phyloP scores from a whole-genome alignment of 192 early-diverging fungal species.

The Coemansia sp. region DNA sequence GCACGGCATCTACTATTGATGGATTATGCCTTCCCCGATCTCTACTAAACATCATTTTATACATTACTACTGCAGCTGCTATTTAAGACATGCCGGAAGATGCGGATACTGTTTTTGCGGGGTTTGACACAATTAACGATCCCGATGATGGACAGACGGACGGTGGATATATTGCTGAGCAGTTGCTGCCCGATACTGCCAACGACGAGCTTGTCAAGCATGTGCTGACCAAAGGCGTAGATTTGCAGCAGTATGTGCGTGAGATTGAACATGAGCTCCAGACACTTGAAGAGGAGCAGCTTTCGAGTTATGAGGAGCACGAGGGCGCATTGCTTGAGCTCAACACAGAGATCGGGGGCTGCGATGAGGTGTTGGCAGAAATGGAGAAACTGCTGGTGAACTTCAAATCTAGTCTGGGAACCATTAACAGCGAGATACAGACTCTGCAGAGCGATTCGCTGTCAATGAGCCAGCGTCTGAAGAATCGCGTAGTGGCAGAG shows the following conservation, averaged over 20 bases:
- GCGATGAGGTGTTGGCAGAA: conserved; percentile 73
- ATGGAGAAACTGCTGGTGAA: conserved; percentile 85
- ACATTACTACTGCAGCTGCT: background rate
- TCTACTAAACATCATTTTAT: background rate
- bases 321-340: conserved; percentile 38
- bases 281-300: conserved; percentile 67
- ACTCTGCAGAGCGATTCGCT: conserved; percentile 80
- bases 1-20: background rate
- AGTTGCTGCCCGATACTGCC: conserved; percentile 60
- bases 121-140: conserved; percentile 42
- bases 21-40: background rate
- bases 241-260: conserved; percentile 81
- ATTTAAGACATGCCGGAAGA: background rate
- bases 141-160: conserved; percentile 3
- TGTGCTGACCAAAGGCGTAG: conserved; percentile 75
- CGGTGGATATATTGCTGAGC: background rate
- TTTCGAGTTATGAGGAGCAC: conserved; percentile 47
- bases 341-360: conserved; percentile 56
- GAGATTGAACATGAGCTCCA: conserved; percentile 74
- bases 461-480: conserved; percentile 75
- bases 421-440: conserved; percentile 85
- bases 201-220: conserved; percentile 83
- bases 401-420: conserved; percentile 85
- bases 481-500: conserved; percentile 83
- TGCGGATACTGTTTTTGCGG: conserved; percentile 39